Evolutionary conservation across 2,329 filamentous ascomycete genomes (phyloP).

Genomic region (Davidsoniella australis): DNA sequence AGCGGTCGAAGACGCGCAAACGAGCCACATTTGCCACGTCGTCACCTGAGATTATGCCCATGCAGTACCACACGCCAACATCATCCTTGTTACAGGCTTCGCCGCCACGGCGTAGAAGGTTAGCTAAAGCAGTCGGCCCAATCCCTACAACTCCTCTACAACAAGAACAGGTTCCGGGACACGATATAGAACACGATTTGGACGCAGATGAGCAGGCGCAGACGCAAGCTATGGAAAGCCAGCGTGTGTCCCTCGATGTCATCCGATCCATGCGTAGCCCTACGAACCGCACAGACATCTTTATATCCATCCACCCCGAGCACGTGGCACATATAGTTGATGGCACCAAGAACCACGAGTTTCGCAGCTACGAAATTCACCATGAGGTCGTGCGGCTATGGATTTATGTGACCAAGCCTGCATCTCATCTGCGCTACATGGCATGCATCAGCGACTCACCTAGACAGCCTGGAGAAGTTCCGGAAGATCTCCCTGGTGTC

Average conservation of each 20-base stretch:
- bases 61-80: constrained; percentile 8
- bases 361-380: constrained; percentile 38
- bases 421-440: constrained; percentile 39
- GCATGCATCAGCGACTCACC: constrained; percentile 30
- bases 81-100: not conserved
- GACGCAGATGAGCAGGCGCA: not conserved
- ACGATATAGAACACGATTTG: not conserved
- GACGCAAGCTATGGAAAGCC: constrained; percentile 22
- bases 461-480: constrained; percentile 30
- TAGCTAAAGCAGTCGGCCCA: constrained; percentile 3
- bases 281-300: constrained; percentile 34
- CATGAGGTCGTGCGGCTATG: constrained; percentile 40
- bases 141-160: constrained; percentile 6
- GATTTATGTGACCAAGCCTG: constrained; percentile 36
- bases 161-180: not conserved
- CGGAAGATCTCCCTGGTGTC: constrained; percentile 23
- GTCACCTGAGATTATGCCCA: constrained; percentile 10
- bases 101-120: no score
- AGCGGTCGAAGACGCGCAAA: constrained; percentile 1
- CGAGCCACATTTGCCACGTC: constrained; percentile 6
- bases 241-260: constrained; percentile 33
- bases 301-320: constrained; percentile 31
- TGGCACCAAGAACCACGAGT: constrained; percentile 36
- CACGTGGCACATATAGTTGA: constrained; percentile 31
- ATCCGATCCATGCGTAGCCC: constrained; percentile 31